phyloP scores from a whole-genome alignment of 2,329 filamentous ascomycete genomes.

The Gnomoniopsis sp. region DNA sequence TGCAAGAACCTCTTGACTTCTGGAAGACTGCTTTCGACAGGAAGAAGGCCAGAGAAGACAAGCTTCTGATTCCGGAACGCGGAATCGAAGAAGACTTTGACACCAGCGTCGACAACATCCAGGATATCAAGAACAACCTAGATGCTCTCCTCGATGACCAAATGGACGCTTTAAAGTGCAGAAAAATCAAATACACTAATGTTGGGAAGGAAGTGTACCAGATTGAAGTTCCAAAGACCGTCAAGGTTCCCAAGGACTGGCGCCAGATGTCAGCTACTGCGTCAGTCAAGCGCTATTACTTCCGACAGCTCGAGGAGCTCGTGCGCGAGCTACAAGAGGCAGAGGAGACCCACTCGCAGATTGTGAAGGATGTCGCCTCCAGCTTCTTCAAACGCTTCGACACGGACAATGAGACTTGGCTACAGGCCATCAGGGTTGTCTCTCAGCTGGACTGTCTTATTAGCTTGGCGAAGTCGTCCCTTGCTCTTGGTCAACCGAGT shows the following conservation, averaged over 20 bases:
- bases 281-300: constrained; percentile 91
- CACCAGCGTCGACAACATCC: constrained; percentile 71
- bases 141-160: constrained; percentile 67
- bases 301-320: constrained; percentile 73
- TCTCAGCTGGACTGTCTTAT: constrained; percentile 94
- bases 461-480: constrained; percentile 84
- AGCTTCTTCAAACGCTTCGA: constrained; percentile 89
- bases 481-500: constrained; percentile 77
- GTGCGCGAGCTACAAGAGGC: constrained; percentile 89
- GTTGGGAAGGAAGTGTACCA: constrained; percentile 98
- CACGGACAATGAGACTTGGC: constrained; percentile 78
- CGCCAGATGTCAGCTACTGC: constrained; percentile 94
- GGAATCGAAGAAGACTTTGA: constrained; percentile 94
- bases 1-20: constrained; percentile 68
- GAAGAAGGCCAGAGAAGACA: constrained; percentile 71
- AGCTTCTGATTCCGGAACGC: constrained; percentile 77
- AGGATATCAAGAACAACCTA: constrained; percentile 71
- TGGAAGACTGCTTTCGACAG: constrained; percentile 95
- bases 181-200: constrained; percentile 71
- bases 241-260: constrained; percentile 87
- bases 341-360: constrained; percentile 88
- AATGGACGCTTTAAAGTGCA: constrained; percentile 71
- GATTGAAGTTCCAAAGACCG: constrained; percentile 79
- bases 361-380: constrained; percentile 79
- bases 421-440: constrained; percentile 84